Percentiles rank a stretch among this genome's conserved stretches.
Conservation (phyloP, 2,329 filamentous ascomycete genomes). For the Colletotrichum musicola region DNA sequence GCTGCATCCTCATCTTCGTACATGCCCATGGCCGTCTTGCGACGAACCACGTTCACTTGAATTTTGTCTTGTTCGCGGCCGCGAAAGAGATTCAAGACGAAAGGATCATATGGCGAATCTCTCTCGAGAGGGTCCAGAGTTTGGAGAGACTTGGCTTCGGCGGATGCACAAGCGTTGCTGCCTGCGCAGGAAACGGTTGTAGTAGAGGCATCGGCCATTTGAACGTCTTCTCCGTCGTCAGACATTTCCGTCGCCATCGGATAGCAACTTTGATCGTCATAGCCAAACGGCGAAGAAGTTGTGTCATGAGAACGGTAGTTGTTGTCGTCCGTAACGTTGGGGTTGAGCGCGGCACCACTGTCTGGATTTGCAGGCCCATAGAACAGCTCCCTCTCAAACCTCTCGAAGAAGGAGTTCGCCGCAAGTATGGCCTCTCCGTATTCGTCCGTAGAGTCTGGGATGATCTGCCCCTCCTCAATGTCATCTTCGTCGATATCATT, state of each 20-base stretch:
- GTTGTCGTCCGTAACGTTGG: background rate
- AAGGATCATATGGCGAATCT: slow-evolving; percentile 37
- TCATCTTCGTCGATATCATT: too few species aligned
- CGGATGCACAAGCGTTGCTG: background rate
- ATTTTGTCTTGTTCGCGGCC: slow-evolving; percentile 35
- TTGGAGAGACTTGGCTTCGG: slow-evolving; percentile 18
- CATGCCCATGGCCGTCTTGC: slow-evolving; percentile 45
- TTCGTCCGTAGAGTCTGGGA: background rate
- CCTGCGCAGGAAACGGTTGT: background rate
- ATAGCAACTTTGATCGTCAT: background rate
- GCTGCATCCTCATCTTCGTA: slow-evolving; percentile 41
- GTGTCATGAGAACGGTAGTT: background rate
- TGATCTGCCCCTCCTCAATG: too few species aligned
- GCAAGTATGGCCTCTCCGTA: background rate
- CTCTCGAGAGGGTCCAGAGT: slow-evolving; percentile 39
- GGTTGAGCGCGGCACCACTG: background rate
- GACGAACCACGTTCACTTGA: slow-evolving; percentile 41
- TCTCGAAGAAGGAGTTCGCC: slow-evolving; percentile 15
- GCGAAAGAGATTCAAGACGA: slow-evolving; percentile 42
- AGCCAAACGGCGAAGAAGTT: background rate
- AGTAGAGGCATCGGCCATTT: background rate
- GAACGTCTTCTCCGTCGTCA: background rate
- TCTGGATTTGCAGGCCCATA: background rate
- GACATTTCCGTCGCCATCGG: background rate
- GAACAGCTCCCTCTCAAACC: slow-evolving; percentile 3